phyloP scores from a whole-genome alignment of 768 basidiomycete species.

The Lactarius evosmus region DNA sequence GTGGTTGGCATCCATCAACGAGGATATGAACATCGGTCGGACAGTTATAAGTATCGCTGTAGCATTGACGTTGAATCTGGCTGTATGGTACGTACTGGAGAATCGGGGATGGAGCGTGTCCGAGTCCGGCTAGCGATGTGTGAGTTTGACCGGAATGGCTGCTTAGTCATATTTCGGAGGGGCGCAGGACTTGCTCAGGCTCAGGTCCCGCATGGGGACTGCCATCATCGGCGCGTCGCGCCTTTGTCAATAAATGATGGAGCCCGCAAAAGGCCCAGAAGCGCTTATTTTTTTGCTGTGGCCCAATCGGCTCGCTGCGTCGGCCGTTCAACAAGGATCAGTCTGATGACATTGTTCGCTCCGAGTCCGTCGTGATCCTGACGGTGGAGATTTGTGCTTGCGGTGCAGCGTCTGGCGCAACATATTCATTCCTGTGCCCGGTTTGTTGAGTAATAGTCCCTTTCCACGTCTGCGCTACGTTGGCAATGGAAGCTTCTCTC shows the following conservation, averaged over 20 bases:
- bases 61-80: too few species aligned
- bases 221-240: too few species aligned
- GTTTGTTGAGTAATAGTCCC: slow-evolving; percentile 14
- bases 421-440: background rate
- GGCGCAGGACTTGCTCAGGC: too few species aligned
- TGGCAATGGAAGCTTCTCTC: background rate
- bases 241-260: too few species aligned
- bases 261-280: too few species aligned
- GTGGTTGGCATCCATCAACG: too few species aligned
- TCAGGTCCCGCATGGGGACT: too few species aligned
- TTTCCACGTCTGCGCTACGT: background rate
- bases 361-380: background rate
- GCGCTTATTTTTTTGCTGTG: background rate
- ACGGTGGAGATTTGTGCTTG: background rate
- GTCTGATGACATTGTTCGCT: background rate
- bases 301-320: background rate
- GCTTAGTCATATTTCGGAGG: slow-evolving; percentile 1
- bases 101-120: background rate
- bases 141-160: too few species aligned
- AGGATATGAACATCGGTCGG: too few species aligned
- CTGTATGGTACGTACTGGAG: background rate
- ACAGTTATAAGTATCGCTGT: too few species aligned
- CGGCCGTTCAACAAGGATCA: background rate
- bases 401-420: background rate
- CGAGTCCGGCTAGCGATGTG: too few species aligned